A percentile compares a stretch with the other conserved stretches of the same genome.
Evolutionary conservation across 768 basidiomycete species (phyloP).

Genomic region (Dioszegia hungarica): DNA sequence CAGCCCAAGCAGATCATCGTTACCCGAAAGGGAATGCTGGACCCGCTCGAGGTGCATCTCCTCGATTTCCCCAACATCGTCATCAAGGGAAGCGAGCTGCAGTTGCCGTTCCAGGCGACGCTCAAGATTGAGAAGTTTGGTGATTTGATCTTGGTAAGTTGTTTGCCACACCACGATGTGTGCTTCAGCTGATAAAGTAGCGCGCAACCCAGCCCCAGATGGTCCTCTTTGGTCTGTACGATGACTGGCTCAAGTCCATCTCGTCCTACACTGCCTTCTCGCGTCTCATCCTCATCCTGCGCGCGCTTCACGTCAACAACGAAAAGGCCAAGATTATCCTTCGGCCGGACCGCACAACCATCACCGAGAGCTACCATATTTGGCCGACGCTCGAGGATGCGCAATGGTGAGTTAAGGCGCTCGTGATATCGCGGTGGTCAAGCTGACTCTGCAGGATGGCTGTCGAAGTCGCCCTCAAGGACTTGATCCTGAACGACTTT

Average conservation of each 20-base stretch:
- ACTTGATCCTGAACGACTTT: constrained; percentile 89
- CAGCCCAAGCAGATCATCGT: constrained; percentile 99
- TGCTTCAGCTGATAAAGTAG: constrained; percentile 40
- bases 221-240: constrained; percentile 97
- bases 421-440: background rate
- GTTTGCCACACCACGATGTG: constrained; percentile 44
- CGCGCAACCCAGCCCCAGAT: constrained; percentile 80
- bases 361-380: constrained; percentile 95
- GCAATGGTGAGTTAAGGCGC: constrained; percentile 3
- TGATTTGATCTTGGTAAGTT: constrained; percentile 69
- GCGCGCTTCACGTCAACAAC: constrained; percentile 97
- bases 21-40: constrained; percentile 99
- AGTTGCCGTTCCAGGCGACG: constrained; percentile 98
- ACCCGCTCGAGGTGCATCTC: constrained; percentile 86
- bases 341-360: constrained; percentile 92
- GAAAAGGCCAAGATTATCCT: constrained; percentile 99
- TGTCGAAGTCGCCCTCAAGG: constrained; percentile 97
- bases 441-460: constrained; percentile 72
- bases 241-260: constrained; percentile 98
- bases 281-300: constrained; percentile 89
- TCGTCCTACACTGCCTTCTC: constrained; percentile 99
- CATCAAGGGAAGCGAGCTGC: constrained; percentile 97
- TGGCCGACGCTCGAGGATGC: constrained; percentile 17
- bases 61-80: constrained; percentile 99
- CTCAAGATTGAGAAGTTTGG: constrained; percentile 99